Percentiles rank a stretch among this genome's conserved stretches.
Conservation (phyloP, 257 asterid genomes). For the Salvia rosmarinus region DNA sequence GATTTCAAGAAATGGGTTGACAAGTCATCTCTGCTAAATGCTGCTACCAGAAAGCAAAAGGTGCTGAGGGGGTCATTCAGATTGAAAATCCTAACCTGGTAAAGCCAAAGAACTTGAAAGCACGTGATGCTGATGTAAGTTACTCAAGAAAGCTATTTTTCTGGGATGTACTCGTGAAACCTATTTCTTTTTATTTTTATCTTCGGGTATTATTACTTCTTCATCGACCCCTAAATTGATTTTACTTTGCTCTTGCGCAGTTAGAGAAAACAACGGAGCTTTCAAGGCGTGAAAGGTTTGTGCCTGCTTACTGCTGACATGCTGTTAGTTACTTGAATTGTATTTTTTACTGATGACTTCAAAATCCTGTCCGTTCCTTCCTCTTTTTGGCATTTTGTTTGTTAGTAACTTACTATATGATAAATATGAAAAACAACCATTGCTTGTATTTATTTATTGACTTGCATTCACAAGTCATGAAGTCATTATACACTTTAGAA, state of each 20-base stretch:
- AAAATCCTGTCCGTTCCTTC: neutral
- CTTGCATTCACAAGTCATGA: too few relatives aligned
- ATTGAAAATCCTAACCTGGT: constrained; percentile 82
- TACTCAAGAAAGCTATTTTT: neutral
- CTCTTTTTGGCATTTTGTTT: neutral
- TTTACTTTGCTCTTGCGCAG: constrained; percentile 45
- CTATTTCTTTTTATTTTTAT: neutral
- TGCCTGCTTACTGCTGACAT: constrained; percentile 17
- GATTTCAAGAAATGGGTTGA: neutral
- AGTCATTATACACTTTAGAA: constrained; percentile 1
- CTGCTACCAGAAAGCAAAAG: constrained; percentile 72
- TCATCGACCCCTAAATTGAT: neutral
- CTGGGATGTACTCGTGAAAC: too few relatives aligned
- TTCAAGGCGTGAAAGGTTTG: constrained; percentile 87
- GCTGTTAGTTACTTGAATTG: neutral
- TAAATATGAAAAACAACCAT: neutral
- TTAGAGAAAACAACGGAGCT: constrained; percentile 89
- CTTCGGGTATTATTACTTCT: neutral
- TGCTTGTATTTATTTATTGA: neutral
- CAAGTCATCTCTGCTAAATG: constrained; percentile 27
- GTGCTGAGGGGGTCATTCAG: constrained; percentile 76
- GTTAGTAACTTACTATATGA: neutral
- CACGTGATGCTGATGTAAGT: constrained; percentile 82
- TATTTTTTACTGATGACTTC: neutral
- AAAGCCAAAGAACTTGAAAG: constrained; percentile 83